Evolutionary conservation across 805 yeast genomes (phyloP).

Genomic region (Kodamaea laetipori): DNA sequence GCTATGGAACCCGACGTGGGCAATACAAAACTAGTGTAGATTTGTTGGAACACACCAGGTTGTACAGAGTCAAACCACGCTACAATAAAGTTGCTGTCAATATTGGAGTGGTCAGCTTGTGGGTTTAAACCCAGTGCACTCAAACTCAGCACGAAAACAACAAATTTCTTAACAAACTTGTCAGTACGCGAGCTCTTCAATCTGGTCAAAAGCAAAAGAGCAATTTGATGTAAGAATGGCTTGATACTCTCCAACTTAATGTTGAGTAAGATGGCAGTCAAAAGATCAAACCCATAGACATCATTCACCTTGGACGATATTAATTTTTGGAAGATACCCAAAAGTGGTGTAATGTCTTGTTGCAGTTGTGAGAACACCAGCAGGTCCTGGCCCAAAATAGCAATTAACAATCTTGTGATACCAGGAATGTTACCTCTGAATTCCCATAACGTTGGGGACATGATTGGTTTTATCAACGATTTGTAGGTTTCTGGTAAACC

Average conservation of each 20-base stretch:
- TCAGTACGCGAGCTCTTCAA: slow-evolving; percentile 82
- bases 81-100: slow-evolving; percentile 51
- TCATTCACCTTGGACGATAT: slow-evolving; percentile 85
- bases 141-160: slow-evolving; percentile 54
- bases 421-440: slow-evolving; percentile 92
- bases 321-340: slow-evolving; percentile 96
- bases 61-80: slow-evolving; percentile 75
- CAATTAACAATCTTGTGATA: slow-evolving; percentile 73
- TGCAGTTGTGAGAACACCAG: slow-evolving; percentile 36
- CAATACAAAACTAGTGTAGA: slow-evolving; percentile 50
- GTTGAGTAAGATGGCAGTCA: slow-evolving; percentile 65
- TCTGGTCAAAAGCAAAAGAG: slow-evolving; percentile 74
- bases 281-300: slow-evolving; percentile 77
- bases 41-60: slow-evolving; percentile 54
- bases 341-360: slow-evolving; percentile 63
- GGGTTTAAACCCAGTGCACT: slow-evolving; percentile 1
- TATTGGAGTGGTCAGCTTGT: slow-evolving; percentile 1
- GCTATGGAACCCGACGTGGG: slow-evolving; percentile 53
- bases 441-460: slow-evolving; percentile 95
- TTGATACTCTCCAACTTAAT: slow-evolving; percentile 54
- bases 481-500: slow-evolving; percentile 66
- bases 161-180: slow-evolving; percentile 70
- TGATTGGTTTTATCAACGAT: slow-evolving; percentile 73
- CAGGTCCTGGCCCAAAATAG: slow-evolving; percentile 58
- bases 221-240: slow-evolving; percentile 67